A percentile compares a stretch with the other conserved stretches of the same genome.
These are phyloP conservation scores for Rhizoclosmatium globosum DNA, from an alignment of 192 early-diverging fungal species.

Conservation along the genomic window DNA sequence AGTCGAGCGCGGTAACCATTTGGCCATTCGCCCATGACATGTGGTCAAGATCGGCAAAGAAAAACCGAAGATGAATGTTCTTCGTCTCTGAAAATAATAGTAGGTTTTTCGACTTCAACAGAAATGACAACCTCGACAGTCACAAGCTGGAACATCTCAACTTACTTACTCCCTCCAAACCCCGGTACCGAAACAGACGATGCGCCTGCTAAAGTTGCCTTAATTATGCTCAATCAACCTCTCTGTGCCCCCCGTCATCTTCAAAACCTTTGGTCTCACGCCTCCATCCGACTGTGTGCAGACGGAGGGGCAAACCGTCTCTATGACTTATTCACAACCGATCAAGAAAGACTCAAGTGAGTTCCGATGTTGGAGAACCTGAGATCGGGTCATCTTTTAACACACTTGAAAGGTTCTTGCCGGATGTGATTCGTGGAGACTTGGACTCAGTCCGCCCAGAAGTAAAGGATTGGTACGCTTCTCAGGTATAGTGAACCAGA, in stretches of 20 bases:
- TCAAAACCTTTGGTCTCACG: slow-evolving; percentile 43
- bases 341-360: slow-evolving; percentile 53
- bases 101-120: too few relatives aligned
- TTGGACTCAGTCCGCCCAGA: slow-evolving; percentile 78
- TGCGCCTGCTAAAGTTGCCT: slow-evolving; percentile 25
- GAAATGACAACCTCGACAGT: too few relatives aligned
- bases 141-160: too few relatives aligned
- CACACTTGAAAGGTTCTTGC: slow-evolving; percentile 63
- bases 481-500: slow-evolving; percentile 46
- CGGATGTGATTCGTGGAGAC: slow-evolving; percentile 85
- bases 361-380: background rate
- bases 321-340: slow-evolving; percentile 68
- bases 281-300: slow-evolving; percentile 71
- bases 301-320: slow-evolving; percentile 93
- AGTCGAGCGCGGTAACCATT: too few relatives aligned
- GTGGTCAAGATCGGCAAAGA: too few relatives aligned
- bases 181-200: too few relatives aligned
- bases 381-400: slow-evolving; percentile 17
- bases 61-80: too few relatives aligned
- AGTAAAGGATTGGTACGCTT: slow-evolving; percentile 71
- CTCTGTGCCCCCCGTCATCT: slow-evolving; percentile 44
- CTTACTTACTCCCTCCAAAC: too few relatives aligned
- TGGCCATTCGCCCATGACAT: too few relatives aligned
- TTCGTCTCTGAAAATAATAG: too few relatives aligned
- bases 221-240: slow-evolving; percentile 82